These are phyloP conservation scores for Exophiala alcalophila DNA, from an alignment of 2,329 filamentous ascomycete genomes.

Conservation along the genomic window DNA sequence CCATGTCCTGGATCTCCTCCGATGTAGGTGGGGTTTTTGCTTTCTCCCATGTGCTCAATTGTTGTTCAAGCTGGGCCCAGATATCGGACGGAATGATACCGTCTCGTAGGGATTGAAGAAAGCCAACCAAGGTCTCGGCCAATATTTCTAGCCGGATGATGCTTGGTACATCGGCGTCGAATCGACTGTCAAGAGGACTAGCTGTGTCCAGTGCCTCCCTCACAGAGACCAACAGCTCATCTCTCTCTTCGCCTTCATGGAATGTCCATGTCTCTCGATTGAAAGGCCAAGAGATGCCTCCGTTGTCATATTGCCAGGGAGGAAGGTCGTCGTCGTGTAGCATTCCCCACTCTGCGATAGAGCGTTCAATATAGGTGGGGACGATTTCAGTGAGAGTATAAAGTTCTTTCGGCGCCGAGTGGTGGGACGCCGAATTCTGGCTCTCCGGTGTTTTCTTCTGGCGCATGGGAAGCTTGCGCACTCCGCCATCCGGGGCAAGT, in stretches of 20 bases:
- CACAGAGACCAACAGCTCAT: constrained; percentile 44
- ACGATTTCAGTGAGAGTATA: constrained; percentile 85
- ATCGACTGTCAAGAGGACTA: constrained; percentile 56
- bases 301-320: constrained; percentile 53
- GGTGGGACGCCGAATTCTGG: constrained; percentile 41
- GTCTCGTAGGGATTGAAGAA: constrained; percentile 71
- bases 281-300: constrained; percentile 58
- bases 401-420: constrained; percentile 82
- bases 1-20: constrained; percentile 57
- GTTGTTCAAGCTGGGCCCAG: constrained; percentile 54
- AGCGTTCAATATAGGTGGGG: constrained; percentile 57
- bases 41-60: constrained; percentile 38
- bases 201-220: constrained; percentile 72
- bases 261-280: constrained; percentile 49
- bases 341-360: constrained; percentile 63
- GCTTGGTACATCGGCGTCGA: constrained; percentile 62
- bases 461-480: constrained; percentile 56
- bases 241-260: constrained; percentile 40
- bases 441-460: constrained; percentile 15
- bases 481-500: constrained; percentile 72
- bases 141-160: constrained; percentile 72
- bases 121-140: constrained; percentile 67
- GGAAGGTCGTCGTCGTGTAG: constrained; percentile 44
- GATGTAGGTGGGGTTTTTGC: constrained; percentile 42
- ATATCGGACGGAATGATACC: constrained; percentile 69